phyloP scores from a whole-genome alignment of 257 asterid genomes.

The Lantana camara region DNA sequence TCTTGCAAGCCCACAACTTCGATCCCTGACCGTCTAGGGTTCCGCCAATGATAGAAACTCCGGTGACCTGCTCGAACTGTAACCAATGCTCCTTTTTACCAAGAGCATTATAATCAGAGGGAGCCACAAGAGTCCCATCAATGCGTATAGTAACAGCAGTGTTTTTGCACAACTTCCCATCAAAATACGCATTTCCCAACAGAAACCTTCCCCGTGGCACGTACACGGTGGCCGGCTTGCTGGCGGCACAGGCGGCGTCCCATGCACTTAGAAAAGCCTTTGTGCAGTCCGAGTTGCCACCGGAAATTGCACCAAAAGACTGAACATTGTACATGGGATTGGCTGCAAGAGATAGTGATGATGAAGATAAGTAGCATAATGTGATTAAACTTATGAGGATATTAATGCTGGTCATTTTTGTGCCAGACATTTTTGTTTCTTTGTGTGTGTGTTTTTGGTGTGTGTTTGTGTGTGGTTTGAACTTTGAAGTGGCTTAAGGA shows the following conservation, averaged over 20 bases:
- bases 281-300: slow-evolving; percentile 44
- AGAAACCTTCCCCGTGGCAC: slow-evolving; percentile 54
- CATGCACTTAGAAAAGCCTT: slow-evolving; percentile 48
- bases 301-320: slow-evolving; percentile 46
- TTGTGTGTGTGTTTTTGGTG: background rate
- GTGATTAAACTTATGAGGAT: slow-evolving; percentile 21
- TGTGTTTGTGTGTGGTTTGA: too few species aligned
- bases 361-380: slow-evolving; percentile 14
- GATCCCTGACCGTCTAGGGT: slow-evolving; percentile 47
- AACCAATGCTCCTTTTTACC: slow-evolving; percentile 48
- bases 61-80: slow-evolving; percentile 45
- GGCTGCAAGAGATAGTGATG: slow-evolving; percentile 27
- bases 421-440: slow-evolving; percentile 23
- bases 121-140: slow-evolving; percentile 62
- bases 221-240: slow-evolving; percentile 38
- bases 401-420: slow-evolving; percentile 16
- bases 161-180: slow-evolving; percentile 42
- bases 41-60: slow-evolving; percentile 62
- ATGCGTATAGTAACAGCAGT: slow-evolving; percentile 40
- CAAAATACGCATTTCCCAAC: slow-evolving; percentile 27
- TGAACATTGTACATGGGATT: slow-evolving; percentile 34
- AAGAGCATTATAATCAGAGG: slow-evolving; percentile 46
- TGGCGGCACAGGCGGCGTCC: slow-evolving; percentile 47
- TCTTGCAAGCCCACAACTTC: slow-evolving; percentile 51
- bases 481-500: background rate